These are phyloP conservation scores for Nemania diffusa DNA, from an alignment of 2,329 filamentous ascomycete species.

Conservation along the genomic window DNA sequence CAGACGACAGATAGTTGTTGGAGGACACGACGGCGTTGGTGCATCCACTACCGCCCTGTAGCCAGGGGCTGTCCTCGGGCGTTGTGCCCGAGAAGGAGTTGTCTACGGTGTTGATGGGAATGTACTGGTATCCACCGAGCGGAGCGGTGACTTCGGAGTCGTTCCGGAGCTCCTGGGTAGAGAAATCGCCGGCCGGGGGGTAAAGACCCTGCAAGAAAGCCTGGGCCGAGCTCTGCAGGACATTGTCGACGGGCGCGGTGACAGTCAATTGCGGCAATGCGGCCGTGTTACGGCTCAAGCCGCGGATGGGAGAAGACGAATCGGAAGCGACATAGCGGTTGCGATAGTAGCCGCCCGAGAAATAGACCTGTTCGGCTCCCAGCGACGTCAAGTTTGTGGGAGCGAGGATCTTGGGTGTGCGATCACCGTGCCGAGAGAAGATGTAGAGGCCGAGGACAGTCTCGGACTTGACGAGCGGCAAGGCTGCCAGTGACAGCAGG, in stretches of 20 bases:
- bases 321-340: conserved; percentile 75
- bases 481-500: conserved; percentile 54
- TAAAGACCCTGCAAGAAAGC: conserved; percentile 89
- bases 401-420: conserved; percentile 79
- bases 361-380: conserved; percentile 79
- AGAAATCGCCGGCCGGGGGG: conserved; percentile 72
- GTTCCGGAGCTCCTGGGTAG: conserved; percentile 74
- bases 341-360: conserved; percentile 79
- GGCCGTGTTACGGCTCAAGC: conserved; percentile 73
- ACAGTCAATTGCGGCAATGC: conserved; percentile 76
- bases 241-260: conserved; percentile 76
- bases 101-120: conserved; percentile 74
- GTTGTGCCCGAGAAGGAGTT: conserved; percentile 65
- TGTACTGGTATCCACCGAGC: conserved; percentile 83
- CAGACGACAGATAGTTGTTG: conserved; percentile 63
- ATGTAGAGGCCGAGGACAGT: conserved; percentile 84
- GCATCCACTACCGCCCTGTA: conserved; percentile 68
- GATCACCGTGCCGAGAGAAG: conserved; percentile 90
- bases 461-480: conserved; percentile 60
- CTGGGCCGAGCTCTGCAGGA: conserved; percentile 82
- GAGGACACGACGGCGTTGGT: conserved; percentile 64
- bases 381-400: conserved; percentile 80
- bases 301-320: conserved; percentile 69
- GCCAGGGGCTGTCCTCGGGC: conserved; percentile 66
- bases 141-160: conserved; percentile 73